These are phyloP conservation scores for Thielaviopsis ethacetica DNA, from an alignment of 2,329 filamentous ascomycete genomes.

Conservation along the genomic window DNA sequence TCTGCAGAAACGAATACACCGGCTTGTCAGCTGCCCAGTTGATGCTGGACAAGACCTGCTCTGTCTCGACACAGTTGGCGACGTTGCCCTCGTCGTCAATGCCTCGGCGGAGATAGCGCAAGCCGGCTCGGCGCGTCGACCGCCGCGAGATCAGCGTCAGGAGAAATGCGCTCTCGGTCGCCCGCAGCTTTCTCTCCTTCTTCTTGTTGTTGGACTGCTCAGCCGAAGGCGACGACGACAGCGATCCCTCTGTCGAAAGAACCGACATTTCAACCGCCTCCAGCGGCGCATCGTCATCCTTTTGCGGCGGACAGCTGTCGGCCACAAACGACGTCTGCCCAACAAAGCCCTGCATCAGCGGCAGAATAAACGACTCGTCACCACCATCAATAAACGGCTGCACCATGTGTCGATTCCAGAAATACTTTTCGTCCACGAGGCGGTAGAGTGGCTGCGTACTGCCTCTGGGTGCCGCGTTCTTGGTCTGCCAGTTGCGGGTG, in stretches of 20 bases:
- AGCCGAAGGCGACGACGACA: slow-evolving; percentile 2
- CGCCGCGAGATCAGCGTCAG: slow-evolving; percentile 87
- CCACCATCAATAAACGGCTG: slow-evolving; percentile 59
- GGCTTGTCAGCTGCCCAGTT: slow-evolving; percentile 38
- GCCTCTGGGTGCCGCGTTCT: slow-evolving; percentile 25
- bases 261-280: slow-evolving; percentile 31
- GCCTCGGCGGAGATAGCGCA: slow-evolving; percentile 79
- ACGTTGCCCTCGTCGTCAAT: slow-evolving; percentile 78
- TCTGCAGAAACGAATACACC: slow-evolving; percentile 70
- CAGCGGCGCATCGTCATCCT: slow-evolving; percentile 26
- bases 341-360: slow-evolving; percentile 86
- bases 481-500: slow-evolving; percentile 43
- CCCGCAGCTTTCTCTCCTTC: slow-evolving; percentile 4
- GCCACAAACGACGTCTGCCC: slow-evolving; percentile 71
- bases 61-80: slow-evolving; percentile 86
- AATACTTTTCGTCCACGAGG: slow-evolving; percentile 62
- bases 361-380: slow-evolving; percentile 55
- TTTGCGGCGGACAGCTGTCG: slow-evolving; percentile 41
- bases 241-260: slow-evolving; percentile 17
- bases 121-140: slow-evolving; percentile 68
- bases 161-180: slow-evolving; percentile 42
- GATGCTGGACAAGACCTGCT: slow-evolving; percentile 69
- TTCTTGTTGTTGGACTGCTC: slow-evolving; percentile 16
- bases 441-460: slow-evolving; percentile 44
- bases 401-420: slow-evolving; percentile 76